Evolutionary conservation across 108 stramenopile genomes (phyloP).

Genomic region (Ochromonas danica): DNA sequence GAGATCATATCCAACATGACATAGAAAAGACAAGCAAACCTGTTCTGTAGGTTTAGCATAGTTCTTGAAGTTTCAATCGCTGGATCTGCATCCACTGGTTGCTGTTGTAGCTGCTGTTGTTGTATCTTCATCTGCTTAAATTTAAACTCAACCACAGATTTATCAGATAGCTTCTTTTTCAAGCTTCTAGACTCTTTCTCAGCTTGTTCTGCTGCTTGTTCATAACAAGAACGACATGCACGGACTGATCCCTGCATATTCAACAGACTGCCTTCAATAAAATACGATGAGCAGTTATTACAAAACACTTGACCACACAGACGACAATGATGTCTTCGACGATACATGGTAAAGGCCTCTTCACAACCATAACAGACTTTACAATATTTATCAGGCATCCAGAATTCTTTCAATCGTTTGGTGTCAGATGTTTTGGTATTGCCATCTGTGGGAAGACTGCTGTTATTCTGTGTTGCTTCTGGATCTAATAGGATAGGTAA

Average conservation of each 20-base stretch:
- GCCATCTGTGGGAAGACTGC: not conserved
- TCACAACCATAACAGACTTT: conserved; percentile 89
- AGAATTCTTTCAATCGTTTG: conserved; percentile 57
- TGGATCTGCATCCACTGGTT: too few species aligned
- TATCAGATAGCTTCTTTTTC: not conserved
- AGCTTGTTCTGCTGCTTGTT: not conserved
- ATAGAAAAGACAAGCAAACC: too few species aligned
- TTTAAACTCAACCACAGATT: too few species aligned
- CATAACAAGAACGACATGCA: conserved; percentile 33
- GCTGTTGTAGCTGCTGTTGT: too few species aligned
- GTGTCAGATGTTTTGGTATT: not conserved
- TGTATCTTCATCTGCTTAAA: too few species aligned
- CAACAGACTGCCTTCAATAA: conserved; percentile 57
- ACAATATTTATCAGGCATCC: conserved; percentile 90
- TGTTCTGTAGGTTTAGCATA: too few species aligned
- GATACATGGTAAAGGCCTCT: conserved; percentile 83
- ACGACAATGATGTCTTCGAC: conserved; percentile 91
- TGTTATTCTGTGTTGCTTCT: not conserved
- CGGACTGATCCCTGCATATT: not conserved
- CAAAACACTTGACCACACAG: conserved; percentile 98
- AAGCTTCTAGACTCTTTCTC: not conserved
- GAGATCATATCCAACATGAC: too few species aligned
- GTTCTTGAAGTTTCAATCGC: too few species aligned
- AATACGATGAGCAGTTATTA: conserved; percentile 78
- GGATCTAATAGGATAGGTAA: conserved; percentile 22